Evolutionary conservation across 208 protist species (phyloP).

Genomic region (Strigomonas culicis): DNA sequence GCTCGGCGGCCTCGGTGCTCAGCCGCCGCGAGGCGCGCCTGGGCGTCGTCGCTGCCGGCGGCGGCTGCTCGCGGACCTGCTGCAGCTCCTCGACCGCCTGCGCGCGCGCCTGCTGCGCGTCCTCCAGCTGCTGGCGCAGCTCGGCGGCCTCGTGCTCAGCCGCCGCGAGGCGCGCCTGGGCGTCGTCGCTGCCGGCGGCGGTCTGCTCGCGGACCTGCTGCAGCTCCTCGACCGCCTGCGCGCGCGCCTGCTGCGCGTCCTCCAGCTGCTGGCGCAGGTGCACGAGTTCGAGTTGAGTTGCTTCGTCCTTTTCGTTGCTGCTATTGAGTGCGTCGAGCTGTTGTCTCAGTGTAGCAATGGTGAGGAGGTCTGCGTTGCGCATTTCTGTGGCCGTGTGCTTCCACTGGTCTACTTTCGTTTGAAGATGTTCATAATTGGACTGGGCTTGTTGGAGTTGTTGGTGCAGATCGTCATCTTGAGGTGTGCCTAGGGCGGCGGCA

Average conservation of each 20-base stretch:
- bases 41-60: constrained; percentile 11
- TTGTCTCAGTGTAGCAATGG: no score
- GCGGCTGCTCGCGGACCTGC: constrained; percentile 11
- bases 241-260: constrained; percentile 7
- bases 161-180: constrained; percentile 1
- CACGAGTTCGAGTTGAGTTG: neutral
- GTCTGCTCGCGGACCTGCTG: constrained; percentile 11
- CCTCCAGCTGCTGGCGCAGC: constrained; percentile 9
- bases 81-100: neutral
- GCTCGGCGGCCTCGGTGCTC: constrained; percentile 1
- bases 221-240: constrained; percentile 2
- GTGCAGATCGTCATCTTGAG: no score
- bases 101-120: neutral
- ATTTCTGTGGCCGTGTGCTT: constrained; percentile 18
- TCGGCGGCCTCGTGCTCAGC: neutral
- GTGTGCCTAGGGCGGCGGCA: no score
- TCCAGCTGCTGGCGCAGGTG: constrained; percentile 12
- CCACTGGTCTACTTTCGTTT: constrained; percentile 27
- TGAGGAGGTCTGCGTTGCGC: constrained; percentile 14
- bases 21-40: constrained; percentile 8
- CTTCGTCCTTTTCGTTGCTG: no score
- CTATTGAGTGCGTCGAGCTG: no score
- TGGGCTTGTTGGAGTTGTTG: no score
- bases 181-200: constrained; percentile 8
- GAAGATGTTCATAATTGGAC: constrained; percentile 11